Conservation (phyloP, 108 stramenopile species). For the Pseudonitzschia pungens region DNA sequence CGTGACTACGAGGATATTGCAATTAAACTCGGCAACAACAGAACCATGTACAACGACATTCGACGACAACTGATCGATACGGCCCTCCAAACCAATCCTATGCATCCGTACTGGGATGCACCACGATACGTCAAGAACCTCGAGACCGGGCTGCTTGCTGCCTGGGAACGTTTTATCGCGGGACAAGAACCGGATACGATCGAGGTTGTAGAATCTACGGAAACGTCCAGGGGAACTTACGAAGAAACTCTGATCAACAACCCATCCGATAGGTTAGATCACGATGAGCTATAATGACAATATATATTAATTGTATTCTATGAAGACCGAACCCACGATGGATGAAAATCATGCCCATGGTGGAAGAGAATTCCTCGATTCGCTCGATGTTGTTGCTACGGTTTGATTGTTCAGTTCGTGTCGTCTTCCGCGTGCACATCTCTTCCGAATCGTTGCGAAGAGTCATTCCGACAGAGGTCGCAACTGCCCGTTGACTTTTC, state of each 20-base stretch:
- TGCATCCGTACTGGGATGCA: slow-evolving; percentile 90
- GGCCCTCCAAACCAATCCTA: slow-evolving; percentile 72
- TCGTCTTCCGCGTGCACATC: too few relatives aligned
- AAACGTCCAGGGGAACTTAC: slow-evolving; percentile 43
- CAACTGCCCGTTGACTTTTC: too few relatives aligned
- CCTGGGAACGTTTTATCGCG: slow-evolving; percentile 62
- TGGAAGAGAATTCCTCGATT: too few relatives aligned
- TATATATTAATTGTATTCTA: not conserved
- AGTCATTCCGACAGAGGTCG: too few relatives aligned
- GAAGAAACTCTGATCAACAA: slow-evolving; percentile 40
- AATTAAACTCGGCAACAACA: slow-evolving; percentile 60
- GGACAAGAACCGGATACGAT: slow-evolving; percentile 55
- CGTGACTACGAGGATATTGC: slow-evolving; percentile 71
- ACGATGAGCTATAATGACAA: slow-evolving; percentile 34
- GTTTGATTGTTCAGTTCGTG: too few relatives aligned
- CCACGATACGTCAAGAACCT: slow-evolving; percentile 77
- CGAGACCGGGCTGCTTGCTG: slow-evolving; percentile 54
- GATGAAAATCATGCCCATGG: too few relatives aligned
- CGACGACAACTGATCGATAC: slow-evolving; percentile 62
- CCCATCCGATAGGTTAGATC: slow-evolving; percentile 29
- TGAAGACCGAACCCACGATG: too few relatives aligned
- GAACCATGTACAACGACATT: slow-evolving; percentile 40
- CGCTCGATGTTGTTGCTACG: too few relatives aligned
- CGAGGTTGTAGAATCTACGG: slow-evolving; percentile 48
- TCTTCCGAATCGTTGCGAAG: too few relatives aligned